Base-by-base conservation (phyloP, 192 early-diverging fungal genomes). In the Coemansia sp. region DNA sequence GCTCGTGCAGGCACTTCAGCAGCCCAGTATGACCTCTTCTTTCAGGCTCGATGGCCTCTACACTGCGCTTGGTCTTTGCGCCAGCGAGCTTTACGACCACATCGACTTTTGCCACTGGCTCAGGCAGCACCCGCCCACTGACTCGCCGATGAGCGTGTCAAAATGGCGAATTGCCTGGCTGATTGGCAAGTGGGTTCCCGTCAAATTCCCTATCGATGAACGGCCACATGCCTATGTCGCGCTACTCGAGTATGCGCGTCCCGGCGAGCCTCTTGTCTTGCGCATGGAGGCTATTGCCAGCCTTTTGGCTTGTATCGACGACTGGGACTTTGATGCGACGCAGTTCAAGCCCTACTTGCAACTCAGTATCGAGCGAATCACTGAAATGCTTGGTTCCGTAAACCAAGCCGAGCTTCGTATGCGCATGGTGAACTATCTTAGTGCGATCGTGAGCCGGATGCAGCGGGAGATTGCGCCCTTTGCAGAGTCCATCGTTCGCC, bases 101-200 rank as follows among this genome's bases (percentile, higher is more conserved):
- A 72, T 98, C 15, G 89, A 95, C 59, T 95, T 98, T 75, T 91
- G 94, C 63, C 61, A 68, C 3, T 94, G 93, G 89, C 84, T 95
- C 14, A 70, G 69, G 41, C 84, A 84, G 64, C 86, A 88, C 41
- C 77, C 36, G 10, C 17, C 37, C 3, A 32, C 53, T 0, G 69
- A 82, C 21, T 82, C 71, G 62, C 81, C 71, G 50, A 41, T 63
- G 69, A 64, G 63, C 67, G 87, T 57, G 70, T 88, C 88, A 32
- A 87, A 84, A 25, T 81, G 88, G 53, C 89, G 95, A 3, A 89
- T 93, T 32, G 90, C 92, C 2, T 91, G 90, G 90, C 78, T 98
- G 37, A 84, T 95, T 44, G 89, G 90, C n/a, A 85, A 89, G 70
- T 98, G 94, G 94, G 85, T 96, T 44, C 77, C 83, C 7, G 92